A percentile compares a stretch with the other conserved stretches of the same genome.
Evolutionary conservation across 2,329 filamentous ascomycete genomes (phyloP).

Genomic region (Aureobasidium uvarum): DNA sequence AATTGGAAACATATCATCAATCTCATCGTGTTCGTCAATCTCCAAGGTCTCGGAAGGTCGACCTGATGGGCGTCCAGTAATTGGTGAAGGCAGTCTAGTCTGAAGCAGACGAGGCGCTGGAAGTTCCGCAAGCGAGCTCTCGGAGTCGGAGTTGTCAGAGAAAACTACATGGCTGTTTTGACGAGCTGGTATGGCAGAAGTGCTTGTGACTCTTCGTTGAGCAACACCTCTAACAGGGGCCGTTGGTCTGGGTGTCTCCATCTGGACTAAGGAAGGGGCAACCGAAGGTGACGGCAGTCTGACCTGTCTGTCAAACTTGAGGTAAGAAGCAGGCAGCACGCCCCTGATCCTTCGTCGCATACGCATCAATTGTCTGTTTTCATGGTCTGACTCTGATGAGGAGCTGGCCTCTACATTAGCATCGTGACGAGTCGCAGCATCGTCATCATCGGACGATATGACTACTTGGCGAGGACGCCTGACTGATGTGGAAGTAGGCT

Average conservation of each 20-base stretch:
- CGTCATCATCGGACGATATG: constrained; percentile 14
- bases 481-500: neutral
- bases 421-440: constrained; percentile 31
- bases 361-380: constrained; percentile 37
- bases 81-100: constrained; percentile 13
- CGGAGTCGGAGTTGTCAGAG: constrained; percentile 41
- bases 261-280: neutral
- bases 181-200: constrained; percentile 4
- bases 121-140: constrained; percentile 29
- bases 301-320: constrained; percentile 47
- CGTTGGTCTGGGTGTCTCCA: neutral
- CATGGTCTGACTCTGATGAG: constrained; percentile 37
- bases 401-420: constrained; percentile 30
- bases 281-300: constrained; percentile 19
- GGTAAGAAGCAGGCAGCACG: constrained; percentile 52
- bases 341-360: constrained; percentile 48
- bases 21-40: constrained; percentile 47
- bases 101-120: constrained; percentile 20
- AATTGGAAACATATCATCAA: constrained; percentile 44
- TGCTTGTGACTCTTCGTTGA: constrained; percentile 20
- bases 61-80: neutral
- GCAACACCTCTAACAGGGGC: constrained; percentile 36
- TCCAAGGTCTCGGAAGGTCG: constrained; percentile 36
- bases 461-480: constrained; percentile 18
- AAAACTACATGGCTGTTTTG: constrained; percentile 29